Conservation (phyloP, 768 basidiomycete species). For the Termitomyces sp. region DNA sequence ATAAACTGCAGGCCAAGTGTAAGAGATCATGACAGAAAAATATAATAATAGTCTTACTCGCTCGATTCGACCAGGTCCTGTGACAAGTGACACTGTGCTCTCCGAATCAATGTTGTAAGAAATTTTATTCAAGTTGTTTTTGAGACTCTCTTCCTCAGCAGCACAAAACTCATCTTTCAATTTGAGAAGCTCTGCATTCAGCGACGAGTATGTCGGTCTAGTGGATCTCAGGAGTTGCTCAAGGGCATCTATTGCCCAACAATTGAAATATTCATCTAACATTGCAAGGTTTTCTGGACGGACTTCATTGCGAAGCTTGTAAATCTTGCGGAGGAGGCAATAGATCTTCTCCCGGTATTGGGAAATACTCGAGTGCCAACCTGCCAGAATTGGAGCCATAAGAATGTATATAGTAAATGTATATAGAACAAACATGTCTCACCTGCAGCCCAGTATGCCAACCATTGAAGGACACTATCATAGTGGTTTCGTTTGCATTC, state of each 20-base stretch:
- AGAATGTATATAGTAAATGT: too few species aligned
- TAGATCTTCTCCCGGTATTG: not conserved
- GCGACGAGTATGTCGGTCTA: too few species aligned
- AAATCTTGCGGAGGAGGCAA: not conserved
- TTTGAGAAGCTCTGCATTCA: not conserved
- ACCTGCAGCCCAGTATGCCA: constrained; percentile 2
- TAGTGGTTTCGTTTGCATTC: too few species aligned
- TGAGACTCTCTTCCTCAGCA: not conserved
- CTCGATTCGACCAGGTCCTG: not conserved
- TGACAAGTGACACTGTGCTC: not conserved
- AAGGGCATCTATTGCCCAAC: not conserved
- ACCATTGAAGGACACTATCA: not conserved
- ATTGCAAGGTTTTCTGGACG: not conserved
- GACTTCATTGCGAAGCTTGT: not conserved
- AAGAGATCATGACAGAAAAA: not conserved
- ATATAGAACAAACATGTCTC: too few species aligned
- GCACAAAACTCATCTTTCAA: not conserved
- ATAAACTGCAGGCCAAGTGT: not conserved
- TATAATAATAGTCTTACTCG: not conserved
- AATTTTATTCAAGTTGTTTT: not conserved
- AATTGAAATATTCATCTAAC: not conserved
- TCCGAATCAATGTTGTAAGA: not conserved
- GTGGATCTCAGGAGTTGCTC: not conserved
- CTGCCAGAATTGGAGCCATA: not conserved
- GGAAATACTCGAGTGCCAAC: not conserved